Conservation (phyloP, 768 basidiomycete genomes). For the Scleroderma bovista region DNA sequence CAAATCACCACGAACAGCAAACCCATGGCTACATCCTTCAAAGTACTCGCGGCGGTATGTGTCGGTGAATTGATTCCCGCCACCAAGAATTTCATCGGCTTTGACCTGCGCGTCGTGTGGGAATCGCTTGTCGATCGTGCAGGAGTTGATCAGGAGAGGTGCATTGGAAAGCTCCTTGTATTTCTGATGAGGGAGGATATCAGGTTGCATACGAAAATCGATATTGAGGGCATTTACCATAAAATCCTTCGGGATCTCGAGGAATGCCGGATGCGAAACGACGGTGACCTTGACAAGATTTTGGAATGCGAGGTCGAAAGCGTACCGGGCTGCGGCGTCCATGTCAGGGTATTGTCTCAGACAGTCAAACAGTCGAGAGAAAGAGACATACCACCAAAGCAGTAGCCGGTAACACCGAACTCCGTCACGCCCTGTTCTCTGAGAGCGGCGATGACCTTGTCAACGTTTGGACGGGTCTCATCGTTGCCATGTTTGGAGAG, state of each 20-base stretch:
- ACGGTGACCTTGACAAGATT: slow-evolving; percentile 43
- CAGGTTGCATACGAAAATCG: neutral
- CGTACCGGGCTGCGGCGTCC: too few species aligned
- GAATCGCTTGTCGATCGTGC: slow-evolving; percentile 43
- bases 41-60: neutral
- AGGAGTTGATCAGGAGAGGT: slow-evolving; percentile 66
- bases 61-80: neutral
- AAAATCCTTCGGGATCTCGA: slow-evolving; percentile 54
- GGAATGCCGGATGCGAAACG: slow-evolving; percentile 56
- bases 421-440: slow-evolving; percentile 52
- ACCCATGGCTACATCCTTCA: slow-evolving; percentile 46
- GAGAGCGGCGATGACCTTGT: slow-evolving; percentile 53
- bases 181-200: slow-evolving; percentile 35
- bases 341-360: too few species aligned
- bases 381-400: slow-evolving; percentile 58
- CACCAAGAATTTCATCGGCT: neutral
- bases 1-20: slow-evolving; percentile 43
- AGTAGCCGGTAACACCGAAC: slow-evolving; percentile 63
- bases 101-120: neutral
- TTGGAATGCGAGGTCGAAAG: slow-evolving; percentile 59
- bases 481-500: slow-evolving; percentile 35
- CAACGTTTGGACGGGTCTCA: slow-evolving; percentile 42
- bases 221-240: slow-evolving; percentile 36
- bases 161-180: slow-evolving; percentile 40
- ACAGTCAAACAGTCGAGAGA: neutral